A percentile compares a stretch with the other conserved stretches of the same genome.
phyloP scores from a whole-genome alignment of 75 land plant genomes.

The Picea glauca region DNA sequence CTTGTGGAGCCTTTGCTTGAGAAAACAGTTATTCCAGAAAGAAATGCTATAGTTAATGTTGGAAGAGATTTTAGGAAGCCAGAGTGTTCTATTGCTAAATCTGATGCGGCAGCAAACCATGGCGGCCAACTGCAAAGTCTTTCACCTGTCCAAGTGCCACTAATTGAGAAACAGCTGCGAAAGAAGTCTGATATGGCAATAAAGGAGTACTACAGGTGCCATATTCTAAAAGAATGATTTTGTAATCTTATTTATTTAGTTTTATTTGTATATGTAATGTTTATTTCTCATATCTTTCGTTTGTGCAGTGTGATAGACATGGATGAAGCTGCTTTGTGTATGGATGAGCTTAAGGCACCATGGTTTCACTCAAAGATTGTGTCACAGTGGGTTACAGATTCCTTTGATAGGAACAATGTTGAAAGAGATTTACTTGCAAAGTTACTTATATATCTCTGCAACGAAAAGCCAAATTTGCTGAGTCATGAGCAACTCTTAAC shows the following conservation, averaged over 20 bases:
- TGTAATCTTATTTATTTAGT: background rate
- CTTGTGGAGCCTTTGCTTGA: conserved; percentile 29
- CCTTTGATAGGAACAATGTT: conserved; percentile 77
- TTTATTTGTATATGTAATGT: background rate
- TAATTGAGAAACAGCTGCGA: conserved; percentile 42
- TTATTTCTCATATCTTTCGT: background rate
- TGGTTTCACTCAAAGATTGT: conserved; percentile 69
- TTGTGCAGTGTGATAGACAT: conserved; percentile 76
- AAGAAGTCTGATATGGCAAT: conserved; percentile 64
- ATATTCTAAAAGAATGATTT: background rate
- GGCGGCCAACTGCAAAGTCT: conserved; percentile 6
- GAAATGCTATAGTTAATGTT: conserved; percentile 15
- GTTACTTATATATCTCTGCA: conserved; percentile 61
- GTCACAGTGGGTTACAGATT: conserved; percentile 69
- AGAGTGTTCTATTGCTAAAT: conserved; percentile 32
- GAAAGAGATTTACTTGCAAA: conserved; percentile 68
- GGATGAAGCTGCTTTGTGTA: conserved; percentile 74
- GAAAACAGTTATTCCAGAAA: conserved; percentile 21
- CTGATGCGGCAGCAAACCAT: conserved; percentile 15
- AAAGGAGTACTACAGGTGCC: conserved; percentile 89
- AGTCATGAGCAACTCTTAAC: conserved; percentile 50
- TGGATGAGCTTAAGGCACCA: conserved; percentile 77
- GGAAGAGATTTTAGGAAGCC: conserved; percentile 23
- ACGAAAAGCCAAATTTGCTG: conserved; percentile 33
- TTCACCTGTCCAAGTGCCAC: background rate